Percentiles rank a stretch among this genome's conserved stretches.
These are phyloP conservation scores for Trichoderma koningiopsis DNA, from an alignment of 2,329 filamentous ascomycete species.

Conservation along the genomic window DNA sequence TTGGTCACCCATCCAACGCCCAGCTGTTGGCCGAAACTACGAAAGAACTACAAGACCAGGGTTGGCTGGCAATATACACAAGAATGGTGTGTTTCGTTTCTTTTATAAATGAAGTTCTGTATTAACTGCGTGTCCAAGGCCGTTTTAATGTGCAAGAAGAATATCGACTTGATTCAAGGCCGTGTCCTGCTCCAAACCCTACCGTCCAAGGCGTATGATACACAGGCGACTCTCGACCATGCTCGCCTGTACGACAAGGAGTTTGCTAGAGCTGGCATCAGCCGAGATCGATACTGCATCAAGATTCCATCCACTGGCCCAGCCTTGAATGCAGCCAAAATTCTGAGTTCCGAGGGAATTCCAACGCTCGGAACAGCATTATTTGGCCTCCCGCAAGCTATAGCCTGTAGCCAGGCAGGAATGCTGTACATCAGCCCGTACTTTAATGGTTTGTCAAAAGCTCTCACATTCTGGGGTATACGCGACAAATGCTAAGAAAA, in stretches of 20 bases:
- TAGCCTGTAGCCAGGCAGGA: conserved; percentile 51
- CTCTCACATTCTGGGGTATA: neutral
- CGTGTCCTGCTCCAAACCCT: conserved; percentile 53
- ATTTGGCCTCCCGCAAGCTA: conserved; percentile 51
- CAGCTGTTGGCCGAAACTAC: conserved; percentile 46
- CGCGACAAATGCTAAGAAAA: neutral
- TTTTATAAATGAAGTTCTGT: neutral
- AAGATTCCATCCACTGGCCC: conserved; percentile 53
- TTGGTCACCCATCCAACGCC: conserved; percentile 47
- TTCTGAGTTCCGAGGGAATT: conserved; percentile 48
- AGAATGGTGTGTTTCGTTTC: conserved; percentile 40
- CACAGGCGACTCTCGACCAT: conserved; percentile 48
- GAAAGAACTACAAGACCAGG: conserved; percentile 47
- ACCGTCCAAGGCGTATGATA: conserved; percentile 50
- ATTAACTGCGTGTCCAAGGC: conserved; percentile 34
- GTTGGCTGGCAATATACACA: conserved; percentile 52
- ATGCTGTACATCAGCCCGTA: conserved; percentile 54
- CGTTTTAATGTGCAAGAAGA: conserved; percentile 47
- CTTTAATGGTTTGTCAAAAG: conserved; percentile 44
- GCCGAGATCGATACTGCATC: conserved; percentile 51
- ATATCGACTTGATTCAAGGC: conserved; percentile 39
- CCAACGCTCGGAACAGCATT: conserved; percentile 51
- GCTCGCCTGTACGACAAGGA: conserved; percentile 50
- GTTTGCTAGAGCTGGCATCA: conserved; percentile 48
- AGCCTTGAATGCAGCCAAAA: conserved; percentile 48